These are phyloP conservation scores for Peniophora sp. DNA, from an alignment of 1,284 basidiomycete species.

Conservation along the genomic window DNA sequence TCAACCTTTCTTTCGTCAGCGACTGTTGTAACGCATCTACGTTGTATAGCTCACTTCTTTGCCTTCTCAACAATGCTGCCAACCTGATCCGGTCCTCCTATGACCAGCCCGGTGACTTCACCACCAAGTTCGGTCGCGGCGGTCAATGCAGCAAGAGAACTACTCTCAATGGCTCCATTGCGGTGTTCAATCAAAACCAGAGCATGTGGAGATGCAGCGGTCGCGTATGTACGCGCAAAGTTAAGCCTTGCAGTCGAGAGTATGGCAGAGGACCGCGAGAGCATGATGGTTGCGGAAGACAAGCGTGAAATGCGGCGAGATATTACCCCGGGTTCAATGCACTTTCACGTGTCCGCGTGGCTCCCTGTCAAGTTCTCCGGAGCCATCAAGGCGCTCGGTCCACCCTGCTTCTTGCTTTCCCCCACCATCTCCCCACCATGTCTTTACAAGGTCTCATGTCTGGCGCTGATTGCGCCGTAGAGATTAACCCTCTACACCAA, in stretches of 20 bases:
- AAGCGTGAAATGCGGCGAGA: neutral
- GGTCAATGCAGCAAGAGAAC: conserved; percentile 84
- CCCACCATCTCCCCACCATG: conserved; percentile 31
- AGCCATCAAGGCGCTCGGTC: neutral
- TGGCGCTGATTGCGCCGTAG: conserved; percentile 84
- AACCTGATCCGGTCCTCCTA: conserved; percentile 72
- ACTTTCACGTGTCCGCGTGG: neutral
- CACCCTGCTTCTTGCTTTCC: neutral
- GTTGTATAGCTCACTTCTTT: conserved; percentile 56
- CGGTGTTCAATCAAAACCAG: conserved; percentile 88
- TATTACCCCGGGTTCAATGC: neutral
- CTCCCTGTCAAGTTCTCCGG: neutral
- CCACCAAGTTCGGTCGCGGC: conserved; percentile 84
- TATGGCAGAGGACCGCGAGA: conserved; percentile 23
- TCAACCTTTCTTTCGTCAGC: conserved; percentile 24
- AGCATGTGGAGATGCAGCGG: conserved; percentile 53
- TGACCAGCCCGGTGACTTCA: conserved; percentile 81
- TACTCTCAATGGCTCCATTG: conserved; percentile 74
- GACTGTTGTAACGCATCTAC: conserved; percentile 1
- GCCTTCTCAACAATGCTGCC: conserved; percentile 65
- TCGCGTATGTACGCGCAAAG: conserved; percentile 45
- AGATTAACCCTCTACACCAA: conserved; percentile 83
- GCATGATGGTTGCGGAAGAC: conserved; percentile 20
- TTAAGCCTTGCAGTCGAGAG: conserved; percentile 13
- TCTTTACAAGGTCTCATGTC: conserved; percentile 78